Conservation (phyloP, 768 basidiomycete species). For the Cubamyces lactineus region DNA sequence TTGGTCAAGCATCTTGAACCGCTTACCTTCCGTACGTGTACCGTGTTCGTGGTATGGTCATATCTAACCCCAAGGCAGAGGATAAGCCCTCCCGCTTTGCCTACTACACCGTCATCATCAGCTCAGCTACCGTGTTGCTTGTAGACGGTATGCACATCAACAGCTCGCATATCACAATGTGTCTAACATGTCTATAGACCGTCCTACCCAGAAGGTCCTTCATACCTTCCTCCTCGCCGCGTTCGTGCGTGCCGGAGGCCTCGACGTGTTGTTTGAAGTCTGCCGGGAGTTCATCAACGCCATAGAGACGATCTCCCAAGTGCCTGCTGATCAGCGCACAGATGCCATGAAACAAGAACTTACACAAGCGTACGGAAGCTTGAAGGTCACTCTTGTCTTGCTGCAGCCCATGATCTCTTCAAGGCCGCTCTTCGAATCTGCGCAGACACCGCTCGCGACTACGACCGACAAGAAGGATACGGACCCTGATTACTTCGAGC, state of each 20-base stretch:
- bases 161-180: not conserved
- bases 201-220: constrained; percentile 69
- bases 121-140: constrained; percentile 52
- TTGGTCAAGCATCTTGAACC: constrained; percentile 70
- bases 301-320: constrained; percentile 56
- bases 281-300: constrained; percentile 56
- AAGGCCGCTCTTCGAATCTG: constrained; percentile 81
- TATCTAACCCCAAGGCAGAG: constrained; percentile 29
- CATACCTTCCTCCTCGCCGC: constrained; percentile 82
- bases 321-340: constrained; percentile 59
- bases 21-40: constrained; percentile 53
- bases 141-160: constrained; percentile 54
- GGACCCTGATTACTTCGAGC: constrained; percentile 80
- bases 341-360: constrained; percentile 64
- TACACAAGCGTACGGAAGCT: constrained; percentile 74
- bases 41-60: constrained; percentile 4
- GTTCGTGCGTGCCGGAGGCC: constrained; percentile 72
- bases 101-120: constrained; percentile 58
- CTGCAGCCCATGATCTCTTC: constrained; percentile 77
- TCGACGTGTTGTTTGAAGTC: constrained; percentile 65
- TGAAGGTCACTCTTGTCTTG: constrained; percentile 81
- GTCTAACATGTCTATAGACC: constrained; percentile 53
- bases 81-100: constrained; percentile 49
- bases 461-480: constrained; percentile 80
- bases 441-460: constrained; percentile 73